Evolutionary conservation across 768 basidiomycete genomes (phyloP), one percentile per base, ranked within the genome.

Genomic region (Tremella fuciformis): DNA sequence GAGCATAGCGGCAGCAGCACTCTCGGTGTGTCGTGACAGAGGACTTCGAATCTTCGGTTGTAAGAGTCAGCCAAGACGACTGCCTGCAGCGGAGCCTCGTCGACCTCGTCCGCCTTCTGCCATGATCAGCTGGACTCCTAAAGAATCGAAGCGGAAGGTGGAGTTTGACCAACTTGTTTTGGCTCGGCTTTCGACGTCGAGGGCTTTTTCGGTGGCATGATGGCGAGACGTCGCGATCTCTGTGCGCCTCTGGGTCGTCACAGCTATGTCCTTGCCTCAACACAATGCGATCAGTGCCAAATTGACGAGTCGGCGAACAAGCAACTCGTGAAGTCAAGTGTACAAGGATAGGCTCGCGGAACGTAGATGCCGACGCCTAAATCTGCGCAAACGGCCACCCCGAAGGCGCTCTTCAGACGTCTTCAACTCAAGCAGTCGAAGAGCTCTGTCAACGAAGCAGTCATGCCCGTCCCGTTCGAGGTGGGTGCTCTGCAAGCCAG

Each of bases 21-120:
- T 77, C 93, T 84, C 62, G 93, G 93, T 78, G 85, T 88, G 73
- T 85, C 84, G 37, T 84, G 82, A 39, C 91, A 93, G n/a, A 96
- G 82, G 18, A 92, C 93, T 57, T 87, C 83, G 73, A 97, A 94
- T 55, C 91, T 84, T 70, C 86, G 88, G 81, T 96, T 93, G 80
- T 93, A 96, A 65, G 90, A 92, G 75, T 99, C 94, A 11, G 94
- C 91, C 41, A 99, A 86, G 44, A 99, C 85, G 56, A 98, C 88
- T 16, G 94, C 94, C 71, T 98, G 93, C 0, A 98, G 80, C 18
- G 89, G 85, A 51, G 96, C 88, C 53, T 92, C 89, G 29, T 79
- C 75, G 24, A 67, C 64, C 2, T 55, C 58, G 50, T 73, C 71
- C 4, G 56, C 58, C 63, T 73, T 73, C 71, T 73, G 51, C 15